Percentiles rank a stretch among this genome's conserved stretches.
These are phyloP conservation scores for Tilletia indica DNA, from an alignment of 1,284 basidiomycete genomes.

Conservation along the genomic window DNA sequence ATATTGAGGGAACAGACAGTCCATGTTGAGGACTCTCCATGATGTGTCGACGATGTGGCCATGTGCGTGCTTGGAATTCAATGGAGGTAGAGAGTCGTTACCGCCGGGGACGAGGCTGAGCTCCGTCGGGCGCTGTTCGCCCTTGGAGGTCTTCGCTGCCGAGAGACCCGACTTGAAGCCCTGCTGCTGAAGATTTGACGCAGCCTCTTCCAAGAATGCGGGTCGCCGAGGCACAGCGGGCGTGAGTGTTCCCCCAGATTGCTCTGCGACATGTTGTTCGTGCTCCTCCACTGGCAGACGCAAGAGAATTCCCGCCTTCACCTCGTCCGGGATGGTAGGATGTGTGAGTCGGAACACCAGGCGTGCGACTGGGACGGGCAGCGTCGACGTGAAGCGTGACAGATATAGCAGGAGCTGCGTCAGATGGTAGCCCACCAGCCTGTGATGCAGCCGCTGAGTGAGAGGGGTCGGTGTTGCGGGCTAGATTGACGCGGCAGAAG, in stretches of 20 bases:
- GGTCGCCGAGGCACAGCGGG: slow-evolving; percentile 55
- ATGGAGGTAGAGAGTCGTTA: slow-evolving; percentile 17
- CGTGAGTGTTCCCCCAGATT: background rate
- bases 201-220: background rate
- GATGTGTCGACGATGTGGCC: slow-evolving; percentile 41
- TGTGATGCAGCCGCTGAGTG: slow-evolving; percentile 20
- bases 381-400: slow-evolving; percentile 27
- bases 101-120: background rate
- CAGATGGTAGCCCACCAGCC: slow-evolving; percentile 29
- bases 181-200: background rate
- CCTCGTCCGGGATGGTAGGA: slow-evolving; percentile 26
- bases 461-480: slow-evolving; percentile 20
- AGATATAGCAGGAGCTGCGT: slow-evolving; percentile 31
- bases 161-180: background rate
- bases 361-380: slow-evolving; percentile 24
- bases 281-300: slow-evolving; percentile 6
- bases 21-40: slow-evolving; percentile 53
- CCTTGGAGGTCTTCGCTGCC: background rate
- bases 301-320: slow-evolving; percentile 5
- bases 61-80: slow-evolving; percentile 27
- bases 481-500: background rate
- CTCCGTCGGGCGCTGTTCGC: background rate
- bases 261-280: background rate
- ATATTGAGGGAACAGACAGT: slow-evolving; percentile 54
- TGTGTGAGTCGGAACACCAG: slow-evolving; percentile 31